Evolutionary conservation across 768 basidiomycete genomes (phyloP).

Genomic region (Tylopilus sp.): DNA sequence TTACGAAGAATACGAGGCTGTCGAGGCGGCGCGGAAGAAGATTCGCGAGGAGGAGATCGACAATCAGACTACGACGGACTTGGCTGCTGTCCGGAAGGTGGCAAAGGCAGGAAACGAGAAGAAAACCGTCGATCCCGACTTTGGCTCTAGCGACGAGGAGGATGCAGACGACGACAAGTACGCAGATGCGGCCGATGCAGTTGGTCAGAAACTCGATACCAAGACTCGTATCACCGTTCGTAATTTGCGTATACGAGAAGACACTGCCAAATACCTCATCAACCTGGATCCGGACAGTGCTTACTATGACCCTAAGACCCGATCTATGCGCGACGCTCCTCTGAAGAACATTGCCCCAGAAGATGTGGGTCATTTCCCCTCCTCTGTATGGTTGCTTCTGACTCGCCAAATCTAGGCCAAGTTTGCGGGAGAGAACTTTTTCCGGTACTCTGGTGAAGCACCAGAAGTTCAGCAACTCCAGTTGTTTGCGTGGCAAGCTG

Average conservation of each 20-base stretch:
- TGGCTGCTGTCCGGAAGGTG: slow-evolving; percentile 90
- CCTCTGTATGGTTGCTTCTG: slow-evolving; percentile 1
- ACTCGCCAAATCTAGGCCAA: slow-evolving; percentile 48
- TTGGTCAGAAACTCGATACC: slow-evolving; percentile 96
- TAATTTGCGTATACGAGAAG: slow-evolving; percentile 97
- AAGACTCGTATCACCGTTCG: slow-evolving; percentile 98
- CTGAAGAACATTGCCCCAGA: slow-evolving; percentile 71
- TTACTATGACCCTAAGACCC: slow-evolving; percentile 98
- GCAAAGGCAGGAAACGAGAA: slow-evolving; percentile 82
- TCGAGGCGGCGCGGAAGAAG: slow-evolving; percentile 89
- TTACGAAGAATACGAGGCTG: slow-evolving; percentile 91
- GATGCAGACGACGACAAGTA: slow-evolving; percentile 98
- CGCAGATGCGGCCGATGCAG: slow-evolving; percentile 95
- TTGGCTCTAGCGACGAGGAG: slow-evolving; percentile 95
- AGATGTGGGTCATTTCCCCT: slow-evolving; percentile 56
- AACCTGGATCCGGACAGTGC: slow-evolving; percentile 94
- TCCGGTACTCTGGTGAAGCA: slow-evolving; percentile 89
- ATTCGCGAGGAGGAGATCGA: slow-evolving; percentile 96
- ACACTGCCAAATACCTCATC: slow-evolving; percentile 97
- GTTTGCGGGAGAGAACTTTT: slow-evolving; percentile 97
- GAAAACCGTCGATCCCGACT: slow-evolving; percentile 79
- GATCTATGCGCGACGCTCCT: slow-evolving; percentile 99
- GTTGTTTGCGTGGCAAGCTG: slow-evolving; percentile 96
- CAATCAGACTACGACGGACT: slow-evolving; percentile 90
- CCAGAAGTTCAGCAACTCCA: slow-evolving; percentile 88